phyloP scores from a whole-genome alignment of 2,329 filamentous ascomycete genomes.

The Penicillium sp. region DNA sequence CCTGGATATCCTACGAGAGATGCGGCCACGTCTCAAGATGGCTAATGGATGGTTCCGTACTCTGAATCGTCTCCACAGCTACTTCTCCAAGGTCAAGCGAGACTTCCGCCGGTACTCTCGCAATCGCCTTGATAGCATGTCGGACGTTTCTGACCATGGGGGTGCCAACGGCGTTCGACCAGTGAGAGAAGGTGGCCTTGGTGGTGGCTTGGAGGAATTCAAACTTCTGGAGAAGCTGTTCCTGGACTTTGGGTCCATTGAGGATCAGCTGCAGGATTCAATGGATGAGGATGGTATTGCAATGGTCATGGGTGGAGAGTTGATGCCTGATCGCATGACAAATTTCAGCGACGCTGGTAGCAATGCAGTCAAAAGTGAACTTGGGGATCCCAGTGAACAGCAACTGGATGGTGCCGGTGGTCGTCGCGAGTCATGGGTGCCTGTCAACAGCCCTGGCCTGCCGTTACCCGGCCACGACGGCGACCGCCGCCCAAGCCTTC shows the following conservation, averaged over 20 bases:
- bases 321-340: constrained; percentile 31
- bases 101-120: constrained; percentile 39
- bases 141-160: constrained; percentile 28
- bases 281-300: constrained; percentile 35
- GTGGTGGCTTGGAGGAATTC: constrained; percentile 40
- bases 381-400: constrained; percentile 34
- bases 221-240: constrained; percentile 45
- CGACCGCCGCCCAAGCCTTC: constrained; percentile 41
- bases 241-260: constrained; percentile 40
- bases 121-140: constrained; percentile 29
- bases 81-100: constrained; percentile 41
- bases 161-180: constrained; percentile 31
- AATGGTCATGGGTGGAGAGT: constrained; percentile 19
- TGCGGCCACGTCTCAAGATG: constrained; percentile 43
- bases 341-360: constrained; percentile 42
- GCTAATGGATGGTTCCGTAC: constrained; percentile 47
- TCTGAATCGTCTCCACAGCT: constrained; percentile 43
- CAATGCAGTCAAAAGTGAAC: constrained; percentile 43
- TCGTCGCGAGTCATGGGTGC: constrained; percentile 45
- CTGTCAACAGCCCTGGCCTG: constrained; percentile 40
- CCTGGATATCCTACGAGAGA: constrained; percentile 42
- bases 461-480: constrained; percentile 33
- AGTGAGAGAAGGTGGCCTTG: constrained; percentile 33
- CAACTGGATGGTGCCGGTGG: constrained; percentile 31
- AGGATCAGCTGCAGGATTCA: constrained; percentile 39